Conservation (phyloP, 768 basidiomycete genomes). For the Phanerodontia chrysosporium region DNA sequence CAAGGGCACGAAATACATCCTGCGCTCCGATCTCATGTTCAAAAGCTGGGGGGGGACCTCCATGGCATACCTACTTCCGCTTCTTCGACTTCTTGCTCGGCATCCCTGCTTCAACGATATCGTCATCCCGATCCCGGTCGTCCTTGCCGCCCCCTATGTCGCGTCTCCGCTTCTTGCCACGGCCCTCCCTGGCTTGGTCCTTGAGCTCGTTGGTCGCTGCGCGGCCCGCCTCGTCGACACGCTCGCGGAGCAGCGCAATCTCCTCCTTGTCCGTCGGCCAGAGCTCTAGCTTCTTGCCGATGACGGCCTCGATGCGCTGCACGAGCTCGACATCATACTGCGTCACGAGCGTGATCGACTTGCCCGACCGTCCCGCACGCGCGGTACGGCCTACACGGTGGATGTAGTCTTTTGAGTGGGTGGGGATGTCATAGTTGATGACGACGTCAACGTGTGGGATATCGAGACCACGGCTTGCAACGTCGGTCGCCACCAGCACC, state of each 20-base stretch:
- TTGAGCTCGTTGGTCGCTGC: slow-evolving; percentile 78
- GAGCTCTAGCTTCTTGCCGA: slow-evolving; percentile 87
- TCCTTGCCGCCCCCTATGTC: slow-evolving; percentile 53
- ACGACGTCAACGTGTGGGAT: slow-evolving; percentile 95
- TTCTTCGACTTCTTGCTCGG: slow-evolving; percentile 76
- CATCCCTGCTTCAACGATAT: slow-evolving; percentile 87
- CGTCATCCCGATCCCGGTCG: slow-evolving; percentile 89
- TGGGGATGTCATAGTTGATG: slow-evolving; percentile 97
- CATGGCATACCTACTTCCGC: slow-evolving; percentile 19
- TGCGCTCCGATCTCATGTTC: slow-evolving; percentile 74
- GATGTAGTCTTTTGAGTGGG: slow-evolving; percentile 98
- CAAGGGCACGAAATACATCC: slow-evolving; percentile 64
- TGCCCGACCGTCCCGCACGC: slow-evolving; percentile 94
- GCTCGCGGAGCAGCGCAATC: slow-evolving; percentile 79
- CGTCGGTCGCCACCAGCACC: slow-evolving; percentile 92
- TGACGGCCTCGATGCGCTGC: slow-evolving; percentile 90
- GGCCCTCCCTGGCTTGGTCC: slow-evolving; percentile 57
- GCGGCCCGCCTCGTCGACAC: slow-evolving; percentile 81
- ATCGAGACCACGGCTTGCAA: slow-evolving; percentile 93
- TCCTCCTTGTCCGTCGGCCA: slow-evolving; percentile 89
- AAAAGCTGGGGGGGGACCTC: slow-evolving; percentile 28
- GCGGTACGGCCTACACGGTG: slow-evolving; percentile 98
- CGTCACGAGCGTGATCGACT: slow-evolving; percentile 94
- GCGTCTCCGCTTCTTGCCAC: slow-evolving; percentile 45
- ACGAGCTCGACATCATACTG: slow-evolving; percentile 98